phyloP scores from a whole-genome alignment of 495 filamentous ascomycete genomes.

The Lepraria neglecta region DNA sequence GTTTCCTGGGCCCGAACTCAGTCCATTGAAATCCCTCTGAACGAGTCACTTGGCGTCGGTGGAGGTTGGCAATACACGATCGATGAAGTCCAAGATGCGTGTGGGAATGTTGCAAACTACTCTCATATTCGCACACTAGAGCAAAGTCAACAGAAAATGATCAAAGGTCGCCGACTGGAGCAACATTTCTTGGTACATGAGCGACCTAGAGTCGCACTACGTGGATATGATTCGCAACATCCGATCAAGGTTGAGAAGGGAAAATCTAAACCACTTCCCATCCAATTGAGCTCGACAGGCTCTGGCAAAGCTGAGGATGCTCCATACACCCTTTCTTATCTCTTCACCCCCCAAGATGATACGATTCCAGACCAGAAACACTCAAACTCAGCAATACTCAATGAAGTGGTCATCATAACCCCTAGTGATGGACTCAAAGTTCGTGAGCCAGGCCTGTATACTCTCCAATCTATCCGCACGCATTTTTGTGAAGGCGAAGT shows the following conservation, averaged over 20 bases:
- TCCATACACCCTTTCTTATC: slow-evolving; percentile 56
- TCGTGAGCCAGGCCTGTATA: slow-evolving; percentile 76
- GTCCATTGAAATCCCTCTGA: slow-evolving; percentile 68
- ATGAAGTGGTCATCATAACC: slow-evolving; percentile 47
- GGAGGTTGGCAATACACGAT: slow-evolving; percentile 85
- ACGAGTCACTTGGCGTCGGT: slow-evolving; percentile 71
- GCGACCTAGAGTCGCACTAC: slow-evolving; percentile 63
- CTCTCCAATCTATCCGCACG: slow-evolving; percentile 67
- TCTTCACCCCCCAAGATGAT: slow-evolving; percentile 62
- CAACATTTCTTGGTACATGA: slow-evolving; percentile 82
- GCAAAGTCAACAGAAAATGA: slow-evolving; percentile 53
- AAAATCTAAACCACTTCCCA: slow-evolving; percentile 57
- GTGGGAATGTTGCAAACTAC: slow-evolving; percentile 82
- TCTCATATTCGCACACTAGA: slow-evolving; percentile 49
- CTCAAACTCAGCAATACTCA: slow-evolving; percentile 45
- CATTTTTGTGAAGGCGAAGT: slow-evolving; percentile 81
- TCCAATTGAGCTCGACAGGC: slow-evolving; percentile 60
- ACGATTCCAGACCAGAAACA: slow-evolving; percentile 59
- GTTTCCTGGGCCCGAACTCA: slow-evolving; percentile 76
- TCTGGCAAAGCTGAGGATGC: slow-evolving; percentile 38
- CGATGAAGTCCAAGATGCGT: slow-evolving; percentile 84
- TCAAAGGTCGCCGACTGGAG: slow-evolving; percentile 56
- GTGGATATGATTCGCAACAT: slow-evolving; percentile 66
- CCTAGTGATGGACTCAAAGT: slow-evolving; percentile 50
- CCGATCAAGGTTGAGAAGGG: slow-evolving; percentile 80